A percentile compares a stretch with the other conserved stretches of the same genome.
Evolutionary conservation across 345 rosid genomes (phyloP).

Genomic region (Durio zibethinus): DNA sequence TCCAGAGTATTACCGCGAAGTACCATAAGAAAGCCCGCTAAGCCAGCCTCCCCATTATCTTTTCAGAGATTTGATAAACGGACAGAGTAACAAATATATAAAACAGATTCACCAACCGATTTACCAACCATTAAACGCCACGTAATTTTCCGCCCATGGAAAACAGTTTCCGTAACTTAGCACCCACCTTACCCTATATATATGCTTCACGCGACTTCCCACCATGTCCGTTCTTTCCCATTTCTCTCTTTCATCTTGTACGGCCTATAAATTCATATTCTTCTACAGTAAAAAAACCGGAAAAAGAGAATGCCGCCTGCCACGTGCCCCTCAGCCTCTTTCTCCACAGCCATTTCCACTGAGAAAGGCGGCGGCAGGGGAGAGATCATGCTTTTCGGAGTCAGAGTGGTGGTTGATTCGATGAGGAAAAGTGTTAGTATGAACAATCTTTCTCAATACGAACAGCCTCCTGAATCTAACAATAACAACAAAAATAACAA

Average conservation of each 20-base stretch:
- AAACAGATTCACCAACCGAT: not conserved
- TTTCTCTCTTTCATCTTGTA: conserved; percentile 9
- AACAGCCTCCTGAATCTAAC: conserved; percentile 39
- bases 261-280: conserved; percentile 19
- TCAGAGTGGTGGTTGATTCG: conserved; percentile 84
- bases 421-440: conserved; percentile 91
- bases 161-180: conserved; percentile 19
- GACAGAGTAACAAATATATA: not conserved
- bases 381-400: conserved; percentile 91
- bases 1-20: too few species aligned
- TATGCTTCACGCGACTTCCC: not conserved
- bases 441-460: conserved; percentile 77
- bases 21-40: too few species aligned
- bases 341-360: not conserved
- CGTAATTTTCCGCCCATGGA: conserved; percentile 5
- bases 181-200: not conserved
- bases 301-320: not conserved
- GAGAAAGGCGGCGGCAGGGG: conserved; percentile 12
- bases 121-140: conserved; percentile 7
- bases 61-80: not conserved
- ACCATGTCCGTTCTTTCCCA: conserved; percentile 8
- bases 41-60: not conserved
- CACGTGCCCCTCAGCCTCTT: conserved; percentile 31
- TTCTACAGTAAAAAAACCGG: not conserved
- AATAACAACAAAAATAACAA: conserved; percentile 4